These are phyloP conservation scores for Hortiboletus rubellus DNA, from an alignment of 1,284 basidiomycete genomes.

Conservation along the genomic window DNA sequence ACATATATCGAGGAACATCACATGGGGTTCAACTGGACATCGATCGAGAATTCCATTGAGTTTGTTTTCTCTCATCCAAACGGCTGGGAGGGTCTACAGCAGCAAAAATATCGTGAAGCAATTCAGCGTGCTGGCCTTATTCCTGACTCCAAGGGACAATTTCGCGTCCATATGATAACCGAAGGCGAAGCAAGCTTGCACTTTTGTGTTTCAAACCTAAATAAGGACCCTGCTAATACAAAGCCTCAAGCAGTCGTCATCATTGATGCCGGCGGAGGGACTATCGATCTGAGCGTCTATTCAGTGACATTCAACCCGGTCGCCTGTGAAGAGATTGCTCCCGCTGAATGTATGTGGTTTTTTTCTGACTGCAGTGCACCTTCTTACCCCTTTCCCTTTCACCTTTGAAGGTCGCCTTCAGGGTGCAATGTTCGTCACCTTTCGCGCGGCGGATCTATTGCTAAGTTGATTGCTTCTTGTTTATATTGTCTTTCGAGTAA, in stretches of 20 bases:
- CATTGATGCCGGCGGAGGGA: conserved; percentile 28
- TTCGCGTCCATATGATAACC: conserved; percentile 41
- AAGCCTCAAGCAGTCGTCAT: conserved; percentile 32
- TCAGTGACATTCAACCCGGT: conserved; percentile 17
- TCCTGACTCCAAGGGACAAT: conserved; percentile 21
- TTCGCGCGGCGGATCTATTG: background rate
- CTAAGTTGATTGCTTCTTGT: too few relatives aligned
- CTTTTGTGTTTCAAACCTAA: conserved; percentile 37
- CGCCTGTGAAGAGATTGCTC: conserved; percentile 36
- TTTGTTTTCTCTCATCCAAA: conserved; percentile 39
- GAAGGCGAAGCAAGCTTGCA: conserved; percentile 49
- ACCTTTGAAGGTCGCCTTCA: background rate
- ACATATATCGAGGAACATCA: conserved; percentile 47
- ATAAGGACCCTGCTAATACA: background rate
- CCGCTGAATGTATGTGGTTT: conserved; percentile 36
- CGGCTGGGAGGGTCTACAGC: conserved; percentile 39
- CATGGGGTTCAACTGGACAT: conserved; percentile 37
- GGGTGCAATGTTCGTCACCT: background rate
- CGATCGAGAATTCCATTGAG: conserved; percentile 27
- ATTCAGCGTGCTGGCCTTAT: conserved; percentile 31
- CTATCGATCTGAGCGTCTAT: conserved; percentile 49
- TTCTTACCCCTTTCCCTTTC: background rate
- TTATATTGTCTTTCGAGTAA: too few relatives aligned
- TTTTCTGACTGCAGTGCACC: background rate
- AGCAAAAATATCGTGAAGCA: conserved; percentile 33